phyloP scores from a whole-genome alignment of 2,329 filamentous ascomycete genomes.

The Cadophora gregata region DNA sequence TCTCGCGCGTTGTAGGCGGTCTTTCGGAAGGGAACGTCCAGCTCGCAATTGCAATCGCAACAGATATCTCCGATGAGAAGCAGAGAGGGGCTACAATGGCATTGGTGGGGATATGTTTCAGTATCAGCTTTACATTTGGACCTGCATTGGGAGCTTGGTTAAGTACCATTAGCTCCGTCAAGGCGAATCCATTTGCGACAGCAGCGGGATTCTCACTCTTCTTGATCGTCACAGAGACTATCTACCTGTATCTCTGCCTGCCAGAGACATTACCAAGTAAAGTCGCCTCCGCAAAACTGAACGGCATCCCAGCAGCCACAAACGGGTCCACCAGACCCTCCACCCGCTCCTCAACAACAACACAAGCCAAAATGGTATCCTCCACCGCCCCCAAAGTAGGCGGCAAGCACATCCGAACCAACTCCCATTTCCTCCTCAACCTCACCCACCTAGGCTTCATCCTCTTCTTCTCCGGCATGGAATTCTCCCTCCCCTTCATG shows the following conservation, averaged over 20 bases:
- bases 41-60: slow-evolving; percentile 93
- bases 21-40: slow-evolving; percentile 97
- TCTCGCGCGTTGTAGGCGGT: slow-evolving; percentile 90
- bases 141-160: slow-evolving; percentile 90
- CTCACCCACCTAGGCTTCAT: slow-evolving; percentile 88
- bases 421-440: slow-evolving; percentile 84
- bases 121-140: slow-evolving; percentile 95
- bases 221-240: slow-evolving; percentile 84
- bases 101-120: slow-evolving; percentile 94
- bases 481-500: slow-evolving; percentile 97
- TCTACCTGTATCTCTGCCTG: slow-evolving; percentile 83
- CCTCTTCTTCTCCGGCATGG: slow-evolving; percentile 97
- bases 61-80: slow-evolving; percentile 88
- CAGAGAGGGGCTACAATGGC: slow-evolving; percentile 93
- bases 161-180: slow-evolving; percentile 76
- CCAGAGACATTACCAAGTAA: slow-evolving; percentile 83
- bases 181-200: slow-evolving; percentile 90
- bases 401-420: slow-evolving; percentile 58
- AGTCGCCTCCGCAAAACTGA: slow-evolving; percentile 45
- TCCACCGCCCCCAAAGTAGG: slow-evolving; percentile 37
- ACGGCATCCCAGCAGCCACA: slow-evolving; percentile 35
- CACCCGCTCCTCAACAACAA: slow-evolving; percentile 9
- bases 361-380: slow-evolving; percentile 32
- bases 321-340: slow-evolving; percentile 33
- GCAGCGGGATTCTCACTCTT: slow-evolving; percentile 87